Percentiles rank a stretch among this genome's conserved stretches.
phyloP scores from a whole-genome alignment of 164 flowering plant genomes.

The Protea cynaroides region DNA sequence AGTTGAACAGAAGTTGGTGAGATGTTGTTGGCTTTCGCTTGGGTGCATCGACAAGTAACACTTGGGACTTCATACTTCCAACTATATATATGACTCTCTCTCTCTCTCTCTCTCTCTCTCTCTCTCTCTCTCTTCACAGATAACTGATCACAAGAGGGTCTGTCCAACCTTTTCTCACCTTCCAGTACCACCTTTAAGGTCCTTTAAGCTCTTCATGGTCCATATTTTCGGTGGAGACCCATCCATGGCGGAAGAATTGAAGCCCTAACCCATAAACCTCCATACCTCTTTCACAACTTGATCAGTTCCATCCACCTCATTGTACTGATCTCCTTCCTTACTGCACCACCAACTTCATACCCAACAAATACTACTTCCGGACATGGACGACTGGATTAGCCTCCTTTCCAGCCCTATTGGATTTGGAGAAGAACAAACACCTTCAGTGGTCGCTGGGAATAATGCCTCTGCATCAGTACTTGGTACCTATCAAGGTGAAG shows the following conservation, averaged over 20 bases:
- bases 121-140: slow-evolving; percentile 9
- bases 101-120: slow-evolving; percentile 10
- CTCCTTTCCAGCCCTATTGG: slow-evolving; percentile 21
- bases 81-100: neutral
- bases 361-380: slow-evolving; percentile 9
- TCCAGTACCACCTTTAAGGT: too few species aligned
- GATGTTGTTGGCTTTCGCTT: slow-evolving; percentile 17
- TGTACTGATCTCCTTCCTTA: slow-evolving; percentile 11
- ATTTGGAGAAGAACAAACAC: slow-evolving; percentile 16
- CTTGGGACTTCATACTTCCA: neutral
- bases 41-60: neutral
- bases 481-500: too few species aligned
- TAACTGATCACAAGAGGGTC: neutral
- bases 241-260: slow-evolving; percentile 7
- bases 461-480: too few species aligned
- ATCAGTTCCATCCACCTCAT: slow-evolving; percentile 8
- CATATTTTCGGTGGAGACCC: slow-evolving; percentile 12
- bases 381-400: slow-evolving; percentile 41
- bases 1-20: slow-evolving; percentile 33
- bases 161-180: slow-evolving; percentile 30
- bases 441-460: neutral
- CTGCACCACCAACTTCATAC: slow-evolving; percentile 8
- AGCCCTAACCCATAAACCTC: slow-evolving; percentile 13
- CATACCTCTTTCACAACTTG: slow-evolving; percentile 15
- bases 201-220: too few species aligned